Evolutionary conservation across 208 protist species (phyloP).

Genomic region (Crithidia mellificae): DNA sequence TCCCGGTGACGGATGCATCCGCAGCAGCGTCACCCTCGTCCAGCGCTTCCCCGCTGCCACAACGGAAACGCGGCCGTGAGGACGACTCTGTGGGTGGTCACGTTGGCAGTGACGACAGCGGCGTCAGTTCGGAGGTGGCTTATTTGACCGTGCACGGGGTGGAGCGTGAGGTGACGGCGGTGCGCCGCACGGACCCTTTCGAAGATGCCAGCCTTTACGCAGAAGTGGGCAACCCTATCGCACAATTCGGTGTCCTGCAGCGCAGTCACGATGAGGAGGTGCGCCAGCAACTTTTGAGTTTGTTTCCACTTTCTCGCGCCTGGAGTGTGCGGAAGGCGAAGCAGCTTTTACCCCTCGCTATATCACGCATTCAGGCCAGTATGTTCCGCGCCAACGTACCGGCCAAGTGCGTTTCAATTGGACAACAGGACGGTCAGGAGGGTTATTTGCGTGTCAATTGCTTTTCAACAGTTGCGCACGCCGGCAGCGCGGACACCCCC

Average conservation of each 20-base stretch:
- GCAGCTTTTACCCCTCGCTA: background rate
- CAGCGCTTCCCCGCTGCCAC: background rate
- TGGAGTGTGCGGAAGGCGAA: background rate
- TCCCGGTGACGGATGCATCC: background rate
- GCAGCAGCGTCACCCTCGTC: background rate
- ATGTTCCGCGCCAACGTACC: background rate
- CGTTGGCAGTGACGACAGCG: background rate
- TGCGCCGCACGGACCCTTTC: conserved; percentile 1
- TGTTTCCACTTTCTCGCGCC: conserved; percentile 2
- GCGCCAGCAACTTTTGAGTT: conserved; percentile 8
- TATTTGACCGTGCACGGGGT: background rate
- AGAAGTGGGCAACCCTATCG: conserved; percentile 1
- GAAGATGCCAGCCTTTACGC: conserved; percentile 21
- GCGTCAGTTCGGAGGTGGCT: background rate
- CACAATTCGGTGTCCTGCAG: conserved; percentile 7
- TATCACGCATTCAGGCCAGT: background rate
- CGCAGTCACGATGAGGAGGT: conserved; percentile 9
- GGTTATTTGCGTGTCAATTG: background rate
- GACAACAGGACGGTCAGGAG: background rate
- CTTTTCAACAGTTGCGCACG: background rate
- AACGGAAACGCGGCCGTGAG: conserved; percentile 11
- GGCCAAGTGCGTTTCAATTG: background rate
- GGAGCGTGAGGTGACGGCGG: background rate
- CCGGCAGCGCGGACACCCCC: no score
- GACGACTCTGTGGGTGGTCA: no score